Percentiles rank a stretch among this genome's conserved stretches.
These are phyloP conservation scores for Suillus clintonianus DNA, from an alignment of 768 basidiomycete species.

Conservation along the genomic window DNA sequence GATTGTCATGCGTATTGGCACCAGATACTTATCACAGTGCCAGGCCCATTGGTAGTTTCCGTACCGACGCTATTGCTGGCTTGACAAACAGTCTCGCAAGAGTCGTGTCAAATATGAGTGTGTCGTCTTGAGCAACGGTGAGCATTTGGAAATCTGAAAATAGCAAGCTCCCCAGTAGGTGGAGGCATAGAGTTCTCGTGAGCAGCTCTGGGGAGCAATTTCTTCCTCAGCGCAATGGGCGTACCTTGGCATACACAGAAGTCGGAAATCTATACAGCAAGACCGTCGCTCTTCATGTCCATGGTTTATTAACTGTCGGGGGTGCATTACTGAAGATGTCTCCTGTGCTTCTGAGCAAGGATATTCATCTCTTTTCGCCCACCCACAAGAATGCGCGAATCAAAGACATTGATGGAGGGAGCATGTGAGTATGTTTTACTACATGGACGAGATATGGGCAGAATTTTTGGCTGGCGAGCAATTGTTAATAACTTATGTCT, in stretches of 20 bases:
- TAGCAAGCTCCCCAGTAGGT: no score
- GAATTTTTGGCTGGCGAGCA: constrained; percentile 24
- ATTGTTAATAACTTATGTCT: not conserved
- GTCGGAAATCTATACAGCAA: constrained; percentile 50
- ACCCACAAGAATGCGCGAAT: constrained; percentile 48
- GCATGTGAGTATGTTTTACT: constrained; percentile 49
- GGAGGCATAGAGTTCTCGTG: no score
- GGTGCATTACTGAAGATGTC: constrained; percentile 37
- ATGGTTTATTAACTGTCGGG: constrained; percentile 53
- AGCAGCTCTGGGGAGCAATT: constrained; percentile 7
- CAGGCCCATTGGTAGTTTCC: no score
- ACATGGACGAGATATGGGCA: constrained; percentile 48
- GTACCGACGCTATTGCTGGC: no score
- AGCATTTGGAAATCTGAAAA: no score
- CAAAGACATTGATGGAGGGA: constrained; percentile 49
- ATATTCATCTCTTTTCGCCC: constrained; percentile 49
- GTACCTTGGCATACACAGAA: constrained; percentile 56
- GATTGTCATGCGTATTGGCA: no score
- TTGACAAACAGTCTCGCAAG: no score
- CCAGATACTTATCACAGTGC: no score
- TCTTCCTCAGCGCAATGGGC: constrained; percentile 36
- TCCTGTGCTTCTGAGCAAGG: constrained; percentile 38
- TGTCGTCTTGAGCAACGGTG: no score
- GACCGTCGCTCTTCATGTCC: constrained; percentile 52
- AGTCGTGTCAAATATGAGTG: no score